A percentile compares a stretch with the other conserved stretches of the same genome.
phyloP scores from a whole-genome alignment of 2,329 filamentous ascomycete genomes.

The Exophiala sp. region DNA sequence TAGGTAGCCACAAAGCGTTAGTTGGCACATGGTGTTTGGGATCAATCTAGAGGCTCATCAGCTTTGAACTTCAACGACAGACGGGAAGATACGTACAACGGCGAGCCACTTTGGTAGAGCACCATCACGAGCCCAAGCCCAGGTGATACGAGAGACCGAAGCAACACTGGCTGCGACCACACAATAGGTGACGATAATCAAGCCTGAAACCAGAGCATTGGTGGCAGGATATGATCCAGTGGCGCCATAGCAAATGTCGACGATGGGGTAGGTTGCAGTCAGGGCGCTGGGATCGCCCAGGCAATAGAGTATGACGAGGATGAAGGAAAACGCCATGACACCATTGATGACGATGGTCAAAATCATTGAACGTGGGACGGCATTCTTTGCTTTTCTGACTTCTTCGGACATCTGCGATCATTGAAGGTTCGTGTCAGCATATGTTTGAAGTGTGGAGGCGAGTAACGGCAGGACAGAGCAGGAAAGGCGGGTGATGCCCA shows the following conservation, averaged over 20 bases:
- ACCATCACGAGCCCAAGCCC: slow-evolving; percentile 50
- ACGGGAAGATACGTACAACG: slow-evolving; percentile 18
- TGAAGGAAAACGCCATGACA: slow-evolving; percentile 40
- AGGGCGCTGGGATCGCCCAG: slow-evolving; percentile 41
- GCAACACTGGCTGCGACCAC: slow-evolving; percentile 44
- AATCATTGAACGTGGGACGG: slow-evolving; percentile 46
- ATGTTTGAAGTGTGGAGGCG: too few species aligned
- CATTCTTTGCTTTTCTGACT: slow-evolving; percentile 43
- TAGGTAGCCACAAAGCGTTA: slow-evolving; percentile 38
- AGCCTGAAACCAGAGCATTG: slow-evolving; percentile 39
- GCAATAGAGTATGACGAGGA: slow-evolving; percentile 43
- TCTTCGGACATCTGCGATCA: slow-evolving; percentile 41
- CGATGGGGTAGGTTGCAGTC: slow-evolving; percentile 39
- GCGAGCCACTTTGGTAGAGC: slow-evolving; percentile 42
- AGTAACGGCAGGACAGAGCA: too few species aligned
- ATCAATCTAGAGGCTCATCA: slow-evolving; percentile 30
- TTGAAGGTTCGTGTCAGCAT: slow-evolving; percentile 21
- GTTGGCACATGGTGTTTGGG: slow-evolving; percentile 36
- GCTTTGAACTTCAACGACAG: background rate
- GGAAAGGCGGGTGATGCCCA: too few species aligned
- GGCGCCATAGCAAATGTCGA: slow-evolving; percentile 41
- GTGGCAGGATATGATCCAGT: slow-evolving; percentile 41
- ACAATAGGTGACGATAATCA: slow-evolving; percentile 39
- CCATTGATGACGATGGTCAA: slow-evolving; percentile 45
- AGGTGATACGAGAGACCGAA: slow-evolving; percentile 48